phyloP scores from a whole-genome alignment of 257 asterid genomes.

The Solanum boliviense region DNA sequence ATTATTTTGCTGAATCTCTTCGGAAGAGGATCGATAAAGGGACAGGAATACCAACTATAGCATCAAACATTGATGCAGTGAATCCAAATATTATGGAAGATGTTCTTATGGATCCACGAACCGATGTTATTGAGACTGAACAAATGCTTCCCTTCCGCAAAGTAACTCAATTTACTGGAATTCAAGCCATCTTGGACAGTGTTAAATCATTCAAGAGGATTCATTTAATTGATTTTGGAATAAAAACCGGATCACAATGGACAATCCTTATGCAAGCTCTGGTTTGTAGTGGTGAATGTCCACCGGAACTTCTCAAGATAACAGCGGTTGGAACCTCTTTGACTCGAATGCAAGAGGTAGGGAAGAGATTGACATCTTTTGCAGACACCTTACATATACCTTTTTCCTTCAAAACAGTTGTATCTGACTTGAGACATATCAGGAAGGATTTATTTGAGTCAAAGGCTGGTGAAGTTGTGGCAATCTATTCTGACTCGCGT shows the following conservation, averaged over 20 bases:
- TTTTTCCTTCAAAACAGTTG: constrained; percentile 4
- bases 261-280: constrained; percentile 31
- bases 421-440: constrained; percentile 18
- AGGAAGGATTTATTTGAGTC: constrained; percentile 16
- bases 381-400: constrained; percentile 17
- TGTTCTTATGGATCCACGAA: background rate
- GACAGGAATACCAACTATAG: background rate
- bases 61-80: background rate
- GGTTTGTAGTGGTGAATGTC: constrained; percentile 2
- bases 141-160: constrained; percentile 14
- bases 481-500: constrained; percentile 13
- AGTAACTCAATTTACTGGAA: constrained; percentile 23
- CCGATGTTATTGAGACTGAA: background rate
- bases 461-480: constrained; percentile 16
- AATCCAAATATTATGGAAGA: constrained; percentile 6
- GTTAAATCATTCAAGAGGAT: constrained; percentile 23
- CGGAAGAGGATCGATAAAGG: constrained; percentile 14
- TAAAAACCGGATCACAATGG: constrained; percentile 27
- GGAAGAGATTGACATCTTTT: constrained; percentile 17
- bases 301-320: constrained; percentile 33
- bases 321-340: constrained; percentile 25
- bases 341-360: constrained; percentile 16
- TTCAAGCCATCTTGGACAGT: background rate
- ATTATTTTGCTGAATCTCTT: constrained; percentile 22
- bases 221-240: constrained; percentile 33